Conservation (phyloP, 768 basidiomycete species). For the Glaciozyma antarctica region DNA sequence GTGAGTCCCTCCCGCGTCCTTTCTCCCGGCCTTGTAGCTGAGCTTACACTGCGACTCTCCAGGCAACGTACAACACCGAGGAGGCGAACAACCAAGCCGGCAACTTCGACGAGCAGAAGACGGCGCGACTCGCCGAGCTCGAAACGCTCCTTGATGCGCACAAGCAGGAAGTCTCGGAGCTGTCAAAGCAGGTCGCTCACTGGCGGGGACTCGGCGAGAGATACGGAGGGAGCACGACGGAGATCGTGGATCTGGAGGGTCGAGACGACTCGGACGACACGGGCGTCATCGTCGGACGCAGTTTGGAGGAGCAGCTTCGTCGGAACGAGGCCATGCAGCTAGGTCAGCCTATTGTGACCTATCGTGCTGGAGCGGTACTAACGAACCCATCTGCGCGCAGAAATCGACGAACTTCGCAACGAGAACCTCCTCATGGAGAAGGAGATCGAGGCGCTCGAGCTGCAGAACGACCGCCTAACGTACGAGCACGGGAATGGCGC, state of each 20-base stretch:
- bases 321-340: conserved; percentile 21
- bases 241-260: conserved; percentile 23
- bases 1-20: conserved; percentile 7
- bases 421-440: conserved; percentile 21
- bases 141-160: conserved; percentile 27
- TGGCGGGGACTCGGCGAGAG: conserved; percentile 28
- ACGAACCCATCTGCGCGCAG: neutral
- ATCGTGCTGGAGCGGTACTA: neutral
- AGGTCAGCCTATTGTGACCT: conserved; percentile 6
- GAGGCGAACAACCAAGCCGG: conserved; percentile 23
- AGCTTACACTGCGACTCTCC: neutral
- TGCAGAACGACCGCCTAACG: conserved; percentile 31
- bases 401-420: conserved; percentile 25
- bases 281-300: neutral
- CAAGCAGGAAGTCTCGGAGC: conserved; percentile 14
- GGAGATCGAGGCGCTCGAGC: conserved; percentile 29
- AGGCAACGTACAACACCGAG: conserved; percentile 30
- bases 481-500: conserved; percentile 33
- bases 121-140: conserved; percentile 26
- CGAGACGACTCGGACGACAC: neutral
- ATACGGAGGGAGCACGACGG: conserved; percentile 30
- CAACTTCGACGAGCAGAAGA: conserved; percentile 24
- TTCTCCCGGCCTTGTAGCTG: neutral
- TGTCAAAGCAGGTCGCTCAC: conserved; percentile 16
- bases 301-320: conserved; percentile 19